Evolutionary conservation across 2,329 filamentous ascomycete genomes (phyloP).

Genomic region (Fusarium sp.): DNA sequence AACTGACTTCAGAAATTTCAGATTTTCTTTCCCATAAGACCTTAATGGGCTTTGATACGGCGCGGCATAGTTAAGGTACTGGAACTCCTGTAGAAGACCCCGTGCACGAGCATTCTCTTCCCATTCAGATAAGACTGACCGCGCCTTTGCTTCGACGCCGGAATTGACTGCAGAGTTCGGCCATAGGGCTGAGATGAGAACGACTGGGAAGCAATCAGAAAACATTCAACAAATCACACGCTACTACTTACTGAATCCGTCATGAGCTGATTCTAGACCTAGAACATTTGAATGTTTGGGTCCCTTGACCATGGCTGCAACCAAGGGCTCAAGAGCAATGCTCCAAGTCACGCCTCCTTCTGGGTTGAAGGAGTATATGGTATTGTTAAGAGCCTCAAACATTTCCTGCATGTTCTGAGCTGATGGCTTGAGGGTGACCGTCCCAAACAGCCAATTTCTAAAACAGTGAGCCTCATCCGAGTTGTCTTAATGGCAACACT

Average conservation of each 20-base stretch:
- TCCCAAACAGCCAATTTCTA: conserved; percentile 4
- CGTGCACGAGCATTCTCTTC: background rate
- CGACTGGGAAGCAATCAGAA: background rate
- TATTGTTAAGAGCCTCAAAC: background rate
- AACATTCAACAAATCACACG: accelerated
- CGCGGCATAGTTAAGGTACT: no score
- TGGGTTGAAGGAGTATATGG: background rate
- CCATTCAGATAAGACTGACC: background rate
- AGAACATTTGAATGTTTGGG: background rate
- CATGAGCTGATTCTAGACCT: background rate
- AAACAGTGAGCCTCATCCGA: accelerated
- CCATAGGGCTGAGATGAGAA: background rate
- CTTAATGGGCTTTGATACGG: no score
- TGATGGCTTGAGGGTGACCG: background rate
- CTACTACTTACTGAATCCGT: background rate
- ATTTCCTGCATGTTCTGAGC: background rate
- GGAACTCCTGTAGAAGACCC: background rate
- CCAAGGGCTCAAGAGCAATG: background rate
- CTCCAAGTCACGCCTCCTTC: background rate
- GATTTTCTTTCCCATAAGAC: no score
- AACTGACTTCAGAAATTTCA: no score
- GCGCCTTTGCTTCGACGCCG: accelerated
- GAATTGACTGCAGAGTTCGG: background rate
- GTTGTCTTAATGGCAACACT: accelerated
- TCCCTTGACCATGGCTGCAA: background rate